Base-by-base conservation (phyloP, 192 early-diverging fungal genomes). In the Phycomyces nitens region DNA sequence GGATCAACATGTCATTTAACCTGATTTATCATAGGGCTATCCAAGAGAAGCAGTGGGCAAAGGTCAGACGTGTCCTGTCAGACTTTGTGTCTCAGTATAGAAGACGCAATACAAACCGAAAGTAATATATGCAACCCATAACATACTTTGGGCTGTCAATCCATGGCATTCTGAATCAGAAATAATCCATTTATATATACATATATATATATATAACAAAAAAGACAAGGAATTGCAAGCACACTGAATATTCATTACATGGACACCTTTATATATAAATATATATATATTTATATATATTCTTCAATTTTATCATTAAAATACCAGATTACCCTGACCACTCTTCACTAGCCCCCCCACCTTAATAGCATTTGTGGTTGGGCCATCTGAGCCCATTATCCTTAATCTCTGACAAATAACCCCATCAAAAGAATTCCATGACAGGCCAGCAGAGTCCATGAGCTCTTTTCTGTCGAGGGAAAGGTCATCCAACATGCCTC, bases 21-120 rank as follows among this genome's bases (percentile, higher is more conserved):
- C 10, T 34, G 63, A 14, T 62, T 29, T 29, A 43, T 40, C 14
- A 60, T 63, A 88, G 87, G 42, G 76, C 79, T 50, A 76, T 72
- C 18, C 78, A 77, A 12, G 76, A 74, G 39, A 62, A 69, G 14
- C 77, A 87, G 58, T 79, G 78, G 77, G 73, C 51, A 34, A 85
- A 73, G 60, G 66, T 85, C 29, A 64, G 77, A 61, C 60, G 78
- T n/a, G 65, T 82, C 2, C 61, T 87, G 1, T 73, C 79, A 20
- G 85, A 89, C 52, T 87, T 89, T 57, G 74, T 81, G 6, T 77
- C 75, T 9, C 27, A 71, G 20, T 89, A 83, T 64, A 70, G 84
- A 50, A 73, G 87, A 52, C 79, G 81, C 64, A 68, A 82, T 62
- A 64, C 64, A 16, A 52, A 47, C n/a, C 66, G 49, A 63, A 51